Conservation (phyloP, 116 monocot genomes). For the Papilionanthe hybrid region DNA sequence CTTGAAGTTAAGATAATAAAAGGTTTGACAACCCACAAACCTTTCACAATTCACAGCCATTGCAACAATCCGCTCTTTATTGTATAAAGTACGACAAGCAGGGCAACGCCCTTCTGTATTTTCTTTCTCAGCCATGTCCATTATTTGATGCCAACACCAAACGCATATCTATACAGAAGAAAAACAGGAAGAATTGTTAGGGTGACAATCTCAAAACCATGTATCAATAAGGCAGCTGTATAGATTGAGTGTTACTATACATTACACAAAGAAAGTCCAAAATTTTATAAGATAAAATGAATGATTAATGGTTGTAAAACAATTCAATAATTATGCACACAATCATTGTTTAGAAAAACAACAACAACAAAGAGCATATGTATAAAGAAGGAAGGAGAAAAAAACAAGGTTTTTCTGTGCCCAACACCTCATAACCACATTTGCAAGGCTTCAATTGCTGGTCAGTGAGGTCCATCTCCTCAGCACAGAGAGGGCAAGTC, state of each 20-base stretch:
- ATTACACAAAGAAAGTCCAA: too few relatives aligned
- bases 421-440: slow-evolving; percentile 46
- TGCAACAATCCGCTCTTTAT: slow-evolving; percentile 45
- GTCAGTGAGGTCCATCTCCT: slow-evolving; percentile 59
- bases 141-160: slow-evolving; percentile 62
- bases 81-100: slow-evolving; percentile 39
- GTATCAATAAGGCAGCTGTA: neutral
- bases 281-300: neutral
- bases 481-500: slow-evolving; percentile 51
- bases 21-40: slow-evolving; percentile 3
- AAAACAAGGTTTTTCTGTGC: too few relatives aligned
- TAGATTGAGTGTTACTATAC: too few relatives aligned
- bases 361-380: slow-evolving; percentile 5
- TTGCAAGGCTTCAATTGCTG: slow-evolving; percentile 58
- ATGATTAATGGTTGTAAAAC: too few relatives aligned
- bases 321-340: too few relatives aligned
- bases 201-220: neutral
- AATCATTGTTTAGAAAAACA: too few relatives aligned
- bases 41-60: slow-evolving; percentile 43
- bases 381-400: too few relatives aligned
- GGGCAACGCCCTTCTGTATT: slow-evolving; percentile 46
- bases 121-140: slow-evolving; percentile 54
- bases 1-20: neutral
- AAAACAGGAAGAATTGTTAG: neutral
- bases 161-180: slow-evolving; percentile 36